phyloP scores from a whole-genome alignment of 2,329 filamentous ascomycete genomes.

The Penicillium sp. region DNA sequence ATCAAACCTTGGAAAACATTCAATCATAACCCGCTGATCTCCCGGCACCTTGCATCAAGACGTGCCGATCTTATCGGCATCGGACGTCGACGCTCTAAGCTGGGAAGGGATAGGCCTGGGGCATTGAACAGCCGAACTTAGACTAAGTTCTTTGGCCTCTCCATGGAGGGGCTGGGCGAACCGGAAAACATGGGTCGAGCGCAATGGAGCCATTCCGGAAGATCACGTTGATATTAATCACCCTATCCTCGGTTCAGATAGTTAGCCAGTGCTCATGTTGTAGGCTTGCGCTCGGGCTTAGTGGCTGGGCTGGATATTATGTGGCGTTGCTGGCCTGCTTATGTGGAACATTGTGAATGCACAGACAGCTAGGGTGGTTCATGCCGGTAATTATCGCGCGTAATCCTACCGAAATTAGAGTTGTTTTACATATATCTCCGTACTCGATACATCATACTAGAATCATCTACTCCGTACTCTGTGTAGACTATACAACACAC shows the following conservation, averaged over 20 bases:
- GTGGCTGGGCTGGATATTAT: neutral
- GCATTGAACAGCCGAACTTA: neutral
- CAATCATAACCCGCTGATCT: constrained; percentile 17
- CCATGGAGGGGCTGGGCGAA: neutral
- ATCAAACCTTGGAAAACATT: neutral
- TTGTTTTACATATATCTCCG: neutral
- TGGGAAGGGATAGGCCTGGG: neutral
- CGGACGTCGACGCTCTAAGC: neutral
- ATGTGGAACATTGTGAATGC: neutral
- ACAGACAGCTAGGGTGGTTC: neutral
- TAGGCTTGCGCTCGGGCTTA: neutral
- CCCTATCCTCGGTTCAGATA: neutral
- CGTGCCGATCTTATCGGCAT: constrained; percentile 14
- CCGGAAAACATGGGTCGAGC: neutral
- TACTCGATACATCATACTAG: neutral
- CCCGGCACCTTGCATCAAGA: constrained; percentile 22
- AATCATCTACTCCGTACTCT: neutral
- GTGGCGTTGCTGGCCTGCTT: neutral
- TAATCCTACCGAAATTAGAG: neutral
- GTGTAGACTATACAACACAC: neutral
- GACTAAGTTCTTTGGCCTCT: neutral
- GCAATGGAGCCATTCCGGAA: neutral
- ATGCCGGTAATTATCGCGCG: neutral
- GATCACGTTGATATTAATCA: neutral
- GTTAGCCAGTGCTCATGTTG: no score